Conservation (phyloP, 441 rosid genomes). For the Adansonia gregorii region DNA sequence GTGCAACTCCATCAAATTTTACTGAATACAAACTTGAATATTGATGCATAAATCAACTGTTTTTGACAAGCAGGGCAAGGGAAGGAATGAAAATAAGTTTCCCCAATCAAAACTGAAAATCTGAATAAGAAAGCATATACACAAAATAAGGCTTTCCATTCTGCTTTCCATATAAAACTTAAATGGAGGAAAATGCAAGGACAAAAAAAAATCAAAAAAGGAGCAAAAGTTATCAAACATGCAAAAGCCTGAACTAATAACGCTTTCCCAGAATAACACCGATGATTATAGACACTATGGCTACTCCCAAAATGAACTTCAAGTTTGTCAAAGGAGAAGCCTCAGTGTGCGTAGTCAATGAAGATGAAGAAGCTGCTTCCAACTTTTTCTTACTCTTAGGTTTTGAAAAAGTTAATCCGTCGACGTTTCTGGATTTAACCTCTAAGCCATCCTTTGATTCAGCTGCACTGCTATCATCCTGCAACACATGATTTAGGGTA, state of each 20-base stretch:
- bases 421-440: conserved; percentile 74
- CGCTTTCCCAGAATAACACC: conserved; percentile 82
- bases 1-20: conserved; percentile 5
- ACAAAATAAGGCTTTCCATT: conserved; percentile 31
- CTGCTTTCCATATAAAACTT: conserved; percentile 30
- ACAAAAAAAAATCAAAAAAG: conserved; percentile 11
- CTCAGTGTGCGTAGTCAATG: conserved; percentile 41
- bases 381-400: conserved; percentile 83
- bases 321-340: conserved; percentile 49
- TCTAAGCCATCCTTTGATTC: conserved; percentile 53
- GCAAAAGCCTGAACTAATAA: conserved; percentile 53
- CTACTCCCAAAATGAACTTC: conserved; percentile 65
- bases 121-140: conserved; percentile 29
- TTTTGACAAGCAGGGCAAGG: conserved; percentile 39
- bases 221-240: conserved; percentile 21
- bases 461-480: conserved; percentile 40
- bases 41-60: conserved; percentile 18
- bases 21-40: conserved; percentile 21
- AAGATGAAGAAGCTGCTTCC: conserved; percentile 50
- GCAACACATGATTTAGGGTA: conserved; percentile 32
- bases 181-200: conserved; percentile 14
- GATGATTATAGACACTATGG: conserved; percentile 66
- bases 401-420: conserved; percentile 52
- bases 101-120: conserved; percentile 37
- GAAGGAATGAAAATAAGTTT: conserved; percentile 39